A percentile compares a stretch with the other conserved stretches of the same genome.
These are phyloP conservation scores for Backusella australiensis DNA, from an alignment of 192 early-diverging fungal species.

Conservation along the genomic window DNA sequence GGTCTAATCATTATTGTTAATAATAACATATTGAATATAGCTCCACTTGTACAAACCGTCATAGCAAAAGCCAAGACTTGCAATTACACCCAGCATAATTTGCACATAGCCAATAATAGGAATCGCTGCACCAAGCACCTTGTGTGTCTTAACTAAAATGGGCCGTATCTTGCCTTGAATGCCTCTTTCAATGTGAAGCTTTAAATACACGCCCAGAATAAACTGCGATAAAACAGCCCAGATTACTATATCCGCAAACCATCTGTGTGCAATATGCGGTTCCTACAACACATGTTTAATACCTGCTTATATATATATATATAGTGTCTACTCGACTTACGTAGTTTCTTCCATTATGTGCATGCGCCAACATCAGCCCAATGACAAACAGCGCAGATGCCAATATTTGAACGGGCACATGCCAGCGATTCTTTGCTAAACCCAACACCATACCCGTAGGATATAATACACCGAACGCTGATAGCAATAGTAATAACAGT, in stretches of 20 bases:
- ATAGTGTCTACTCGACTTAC: conserved; percentile 18
- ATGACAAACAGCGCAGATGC: conserved; percentile 44
- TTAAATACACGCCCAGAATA: conserved; percentile 55
- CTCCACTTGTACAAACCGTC: conserved; percentile 26
- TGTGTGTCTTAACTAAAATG: conserved; percentile 48
- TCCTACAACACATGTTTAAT: conserved; percentile 13
- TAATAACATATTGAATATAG: not conserved
- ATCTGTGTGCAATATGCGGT: conserved; percentile 58
- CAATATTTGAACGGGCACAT: conserved; percentile 58
- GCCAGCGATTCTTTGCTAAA: conserved; percentile 52
- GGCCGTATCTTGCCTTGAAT: conserved; percentile 52
- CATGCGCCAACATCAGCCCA: conserved; percentile 61
- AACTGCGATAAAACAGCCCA: conserved; percentile 52
- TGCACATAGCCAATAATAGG: conserved; percentile 62
- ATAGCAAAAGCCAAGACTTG: conserved; percentile 61
- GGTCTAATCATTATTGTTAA: conserved; percentile 29
- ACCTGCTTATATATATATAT: not conserved
- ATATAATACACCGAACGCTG: conserved; percentile 38
- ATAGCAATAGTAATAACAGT: not conserved
- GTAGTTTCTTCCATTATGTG: conserved; percentile 60
- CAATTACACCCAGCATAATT: conserved; percentile 63
- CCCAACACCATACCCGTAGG: conserved; percentile 56
- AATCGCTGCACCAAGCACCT: conserved; percentile 46
- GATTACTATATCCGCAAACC: conserved; percentile 60
- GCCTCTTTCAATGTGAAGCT: conserved; percentile 54